phyloP scores from a whole-genome alignment of 1,284 basidiomycete genomes.

The Volvariella volvacea region DNA sequence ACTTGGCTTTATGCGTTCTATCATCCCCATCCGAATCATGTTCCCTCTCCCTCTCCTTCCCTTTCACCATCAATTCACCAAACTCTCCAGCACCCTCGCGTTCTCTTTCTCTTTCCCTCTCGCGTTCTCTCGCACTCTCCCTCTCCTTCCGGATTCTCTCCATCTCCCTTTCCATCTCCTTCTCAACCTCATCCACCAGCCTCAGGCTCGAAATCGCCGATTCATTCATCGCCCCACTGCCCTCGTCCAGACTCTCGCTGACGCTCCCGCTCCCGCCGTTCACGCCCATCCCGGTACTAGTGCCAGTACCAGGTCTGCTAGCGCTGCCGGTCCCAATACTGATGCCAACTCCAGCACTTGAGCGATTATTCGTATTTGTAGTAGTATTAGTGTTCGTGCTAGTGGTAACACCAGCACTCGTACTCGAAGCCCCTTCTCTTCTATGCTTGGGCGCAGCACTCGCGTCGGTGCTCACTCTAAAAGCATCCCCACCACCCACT shows the following conservation, averaged over 20 bases:
- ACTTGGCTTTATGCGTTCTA: slow-evolving; percentile 41
- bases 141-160: slow-evolving; percentile 17
- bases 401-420: too few species aligned
- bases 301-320: too few species aligned
- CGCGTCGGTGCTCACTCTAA: too few species aligned
- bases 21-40: slow-evolving; percentile 41
- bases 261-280: slow-evolving; percentile 2
- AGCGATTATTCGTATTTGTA: too few species aligned
- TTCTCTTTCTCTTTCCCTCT: slow-evolving; percentile 12
- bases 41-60: slow-evolving; percentile 22
- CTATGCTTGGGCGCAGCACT: too few species aligned
- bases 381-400: too few species aligned
- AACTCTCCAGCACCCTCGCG: slow-evolving; percentile 13
- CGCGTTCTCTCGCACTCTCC: slow-evolving; percentile 23
- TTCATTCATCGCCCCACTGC: slow-evolving; percentile 33
- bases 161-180: slow-evolving; percentile 15
- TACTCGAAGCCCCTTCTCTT: too few species aligned
- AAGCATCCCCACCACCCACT: too few species aligned
- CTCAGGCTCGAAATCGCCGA: slow-evolving; percentile 72
- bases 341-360: too few species aligned
- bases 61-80: too few species aligned
- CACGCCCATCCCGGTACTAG: slow-evolving; percentile 24
- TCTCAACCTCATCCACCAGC: slow-evolving; percentile 39
- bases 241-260: slow-evolving; percentile 5
- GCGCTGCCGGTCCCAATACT: too few species aligned